These are phyloP conservation scores for Paraconiothyrium sp. DNA, from an alignment of 2,329 filamentous ascomycete genomes.

Conservation along the genomic window DNA sequence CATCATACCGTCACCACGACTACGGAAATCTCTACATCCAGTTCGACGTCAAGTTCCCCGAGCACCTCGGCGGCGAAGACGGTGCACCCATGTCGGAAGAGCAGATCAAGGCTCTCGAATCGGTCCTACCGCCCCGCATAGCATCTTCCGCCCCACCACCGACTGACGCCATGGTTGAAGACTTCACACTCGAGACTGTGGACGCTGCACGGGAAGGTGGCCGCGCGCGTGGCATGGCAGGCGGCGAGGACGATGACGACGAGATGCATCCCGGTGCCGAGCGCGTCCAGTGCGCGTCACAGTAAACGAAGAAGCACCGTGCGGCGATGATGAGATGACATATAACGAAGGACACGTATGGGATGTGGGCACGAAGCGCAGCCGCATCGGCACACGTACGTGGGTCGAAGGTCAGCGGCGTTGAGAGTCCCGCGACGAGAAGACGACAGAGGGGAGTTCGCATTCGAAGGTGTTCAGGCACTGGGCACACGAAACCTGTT, in stretches of 20 bases:
- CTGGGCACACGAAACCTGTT: background rate
- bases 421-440: background rate
- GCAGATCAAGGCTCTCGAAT: constrained; percentile 81
- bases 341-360: constrained; percentile 1
- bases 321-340: background rate
- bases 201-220: constrained; percentile 72
- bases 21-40: constrained; percentile 96
- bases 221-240: constrained; percentile 72
- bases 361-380: constrained; percentile 1
- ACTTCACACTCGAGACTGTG: constrained; percentile 85
- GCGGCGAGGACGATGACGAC: constrained; percentile 72
- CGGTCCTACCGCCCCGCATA: constrained; percentile 78
- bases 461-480: constrained; percentile 15
- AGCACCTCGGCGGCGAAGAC: constrained; percentile 55
- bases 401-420: background rate
- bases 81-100: constrained; percentile 63
- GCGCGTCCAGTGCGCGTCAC: constrained; percentile 86
- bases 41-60: constrained; percentile 97
- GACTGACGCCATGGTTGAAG: constrained; percentile 88
- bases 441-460: background rate
- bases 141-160: constrained; percentile 73
- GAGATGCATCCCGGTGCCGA: constrained; percentile 71
- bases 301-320: constrained; percentile 66
- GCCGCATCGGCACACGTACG: background rate
- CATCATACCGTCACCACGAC: constrained; percentile 93